These are phyloP conservation scores for Protomyces arabidopsidicola DNA, from an alignment of 1,139 yeast species.

Conservation along the genomic window DNA sequence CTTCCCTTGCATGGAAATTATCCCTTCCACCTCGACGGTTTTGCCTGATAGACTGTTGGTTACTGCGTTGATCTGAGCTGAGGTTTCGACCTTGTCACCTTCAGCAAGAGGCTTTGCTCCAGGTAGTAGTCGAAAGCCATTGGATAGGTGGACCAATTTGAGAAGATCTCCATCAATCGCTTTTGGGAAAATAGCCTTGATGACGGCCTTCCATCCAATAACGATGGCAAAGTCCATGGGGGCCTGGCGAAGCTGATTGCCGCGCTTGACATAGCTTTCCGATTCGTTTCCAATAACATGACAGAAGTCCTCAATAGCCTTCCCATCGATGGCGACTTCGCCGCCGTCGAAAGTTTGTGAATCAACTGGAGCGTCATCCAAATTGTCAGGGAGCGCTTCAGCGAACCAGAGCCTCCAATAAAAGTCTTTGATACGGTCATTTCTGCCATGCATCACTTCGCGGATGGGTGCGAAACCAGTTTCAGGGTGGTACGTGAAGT, in stretches of 20 bases:
- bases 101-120: conserved; percentile 85
- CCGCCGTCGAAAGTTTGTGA: conserved; percentile 62
- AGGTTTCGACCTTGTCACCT: conserved; percentile 78
- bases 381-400: conserved; percentile 52
- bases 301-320: conserved; percentile 84
- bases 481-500: conserved; percentile 71
- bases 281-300: conserved; percentile 97
- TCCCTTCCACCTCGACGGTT: conserved; percentile 91
- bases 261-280: conserved; percentile 88
- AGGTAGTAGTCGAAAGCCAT: conserved; percentile 89
- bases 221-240: conserved; percentile 99
- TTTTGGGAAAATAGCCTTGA: conserved; percentile 93
- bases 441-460: conserved; percentile 86
- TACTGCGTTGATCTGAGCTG: conserved; percentile 83
- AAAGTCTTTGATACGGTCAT: conserved; percentile 86
- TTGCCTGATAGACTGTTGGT: conserved; percentile 90
- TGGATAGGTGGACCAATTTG: conserved; percentile 88
- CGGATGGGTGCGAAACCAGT: conserved; percentile 93
- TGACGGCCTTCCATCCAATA: conserved; percentile 96
- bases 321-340: conserved; percentile 61
- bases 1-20: conserved; percentile 65
- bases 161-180: conserved; percentile 93
- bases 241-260: conserved; percentile 66
- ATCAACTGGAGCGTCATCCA: conserved; percentile 56
- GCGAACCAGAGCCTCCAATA: conserved; percentile 99